These are phyloP conservation scores for Edaphochlamys debaryana DNA, from an alignment of 139 green algal species.

Conservation along the genomic window DNA sequence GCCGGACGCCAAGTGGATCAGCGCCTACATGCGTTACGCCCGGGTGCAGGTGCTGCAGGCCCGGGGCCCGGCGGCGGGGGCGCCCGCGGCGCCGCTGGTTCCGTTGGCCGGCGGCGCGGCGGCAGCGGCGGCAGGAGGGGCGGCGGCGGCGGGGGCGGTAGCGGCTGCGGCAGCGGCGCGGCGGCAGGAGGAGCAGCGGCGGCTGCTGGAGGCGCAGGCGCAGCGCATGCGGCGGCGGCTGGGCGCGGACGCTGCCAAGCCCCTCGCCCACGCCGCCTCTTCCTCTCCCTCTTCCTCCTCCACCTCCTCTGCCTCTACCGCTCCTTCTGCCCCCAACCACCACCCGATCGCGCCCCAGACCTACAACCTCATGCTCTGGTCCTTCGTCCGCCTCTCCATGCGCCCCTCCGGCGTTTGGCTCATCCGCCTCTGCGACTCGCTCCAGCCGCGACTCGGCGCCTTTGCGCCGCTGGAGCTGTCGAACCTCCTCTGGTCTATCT, in stretches of 20 bases:
- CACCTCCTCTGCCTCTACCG: too few relatives aligned
- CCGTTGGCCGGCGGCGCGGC: background rate
- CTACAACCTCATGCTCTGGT: slow-evolving; percentile 19
- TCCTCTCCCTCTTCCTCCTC: too few relatives aligned
- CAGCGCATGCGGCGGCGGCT: too few relatives aligned
- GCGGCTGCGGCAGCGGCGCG: background rate
- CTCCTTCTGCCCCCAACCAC: too few relatives aligned
- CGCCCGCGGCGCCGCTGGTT: too few relatives aligned
- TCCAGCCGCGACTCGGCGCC: slow-evolving; percentile 2
- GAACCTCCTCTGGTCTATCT: slow-evolving; percentile 1
- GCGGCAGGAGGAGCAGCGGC: too few relatives aligned
- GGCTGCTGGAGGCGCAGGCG: too few relatives aligned
- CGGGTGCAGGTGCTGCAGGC: background rate
- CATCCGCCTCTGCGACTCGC: background rate
- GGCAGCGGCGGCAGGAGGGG: background rate
- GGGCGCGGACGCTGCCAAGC: too few relatives aligned
- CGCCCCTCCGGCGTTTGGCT: slow-evolving; percentile 1
- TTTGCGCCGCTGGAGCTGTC: background rate
- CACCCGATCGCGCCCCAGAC: background rate
- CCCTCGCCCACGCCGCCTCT: too few relatives aligned
- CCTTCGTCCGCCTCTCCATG: background rate
- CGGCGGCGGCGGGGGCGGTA: background rate
- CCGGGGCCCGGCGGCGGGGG: background rate
- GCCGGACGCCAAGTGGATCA: slow-evolving; percentile 31
- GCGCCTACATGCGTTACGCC: slow-evolving; percentile 2